These are phyloP conservation scores for Croton laevigatus DNA, from an alignment of 441 rosid species.

Conservation along the genomic window DNA sequence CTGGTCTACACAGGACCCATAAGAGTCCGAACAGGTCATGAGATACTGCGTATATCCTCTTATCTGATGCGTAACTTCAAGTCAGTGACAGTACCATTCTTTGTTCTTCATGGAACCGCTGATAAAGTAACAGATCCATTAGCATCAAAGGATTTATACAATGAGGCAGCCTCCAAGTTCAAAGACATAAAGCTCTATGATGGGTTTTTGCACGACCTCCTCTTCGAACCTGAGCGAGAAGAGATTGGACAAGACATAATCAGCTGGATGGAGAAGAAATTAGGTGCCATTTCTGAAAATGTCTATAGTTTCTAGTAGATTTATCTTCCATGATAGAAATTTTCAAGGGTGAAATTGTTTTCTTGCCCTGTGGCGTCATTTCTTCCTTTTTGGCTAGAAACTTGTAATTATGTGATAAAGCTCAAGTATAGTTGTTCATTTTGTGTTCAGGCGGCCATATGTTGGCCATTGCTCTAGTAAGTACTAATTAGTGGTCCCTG, in stretches of 20 bases:
- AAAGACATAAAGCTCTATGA: slow-evolving; percentile 87
- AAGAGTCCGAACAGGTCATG: slow-evolving; percentile 91
- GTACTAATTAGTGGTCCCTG: no score
- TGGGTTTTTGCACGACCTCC: slow-evolving; percentile 91
- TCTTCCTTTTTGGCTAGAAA: background rate
- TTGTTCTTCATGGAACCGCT: slow-evolving; percentile 90
- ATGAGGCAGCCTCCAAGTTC: slow-evolving; percentile 66
- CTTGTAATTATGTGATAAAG: slow-evolving; percentile 14
- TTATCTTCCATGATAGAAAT: slow-evolving; percentile 15
- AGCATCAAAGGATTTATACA: slow-evolving; percentile 82
- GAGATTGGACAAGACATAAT: slow-evolving; percentile 79
- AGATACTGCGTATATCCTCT: slow-evolving; percentile 74
- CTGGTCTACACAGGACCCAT: slow-evolving; percentile 96
- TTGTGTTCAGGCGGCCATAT: no score
- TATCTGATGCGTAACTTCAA: slow-evolving; percentile 64
- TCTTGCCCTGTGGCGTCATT: background rate
- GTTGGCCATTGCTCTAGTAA: no score
- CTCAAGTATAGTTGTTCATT: background rate
- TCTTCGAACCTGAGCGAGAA: slow-evolving; percentile 86
- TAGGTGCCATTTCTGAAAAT: slow-evolving; percentile 24
- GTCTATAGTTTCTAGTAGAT: slow-evolving; percentile 20
- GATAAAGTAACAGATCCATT: slow-evolving; percentile 90
- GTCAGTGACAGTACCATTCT: slow-evolving; percentile 72
- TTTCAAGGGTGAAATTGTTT: background rate
- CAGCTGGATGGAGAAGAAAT: slow-evolving; percentile 78